Evolutionary conservation across 768 basidiomycete genomes (phyloP), one percentile per base, ranked within the genome.

Genomic region (Naematelia aurantialba): DNA sequence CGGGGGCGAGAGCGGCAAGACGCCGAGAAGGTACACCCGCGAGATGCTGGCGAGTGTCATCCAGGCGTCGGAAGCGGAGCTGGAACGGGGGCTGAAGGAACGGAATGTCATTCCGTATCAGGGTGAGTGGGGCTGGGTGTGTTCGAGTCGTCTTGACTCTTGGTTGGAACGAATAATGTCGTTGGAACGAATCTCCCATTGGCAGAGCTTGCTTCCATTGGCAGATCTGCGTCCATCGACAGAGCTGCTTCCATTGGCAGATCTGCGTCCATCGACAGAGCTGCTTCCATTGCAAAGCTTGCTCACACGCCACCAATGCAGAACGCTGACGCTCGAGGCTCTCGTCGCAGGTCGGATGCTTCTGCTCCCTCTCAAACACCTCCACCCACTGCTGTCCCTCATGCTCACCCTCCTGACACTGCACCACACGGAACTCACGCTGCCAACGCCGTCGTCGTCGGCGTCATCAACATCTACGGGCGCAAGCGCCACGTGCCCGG

Each of bases 1-100:
- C 29, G 83, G 22, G 62, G 62, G n/a, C 63, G 62, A 52, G 58
- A 58, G 31, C 22, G 56, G 29, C 27, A 34, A 30, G 39, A 30
- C 80, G 55, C 66, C 73, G 60, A 67, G 71, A 47, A 63, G 67
- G 25, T 73, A 84, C 66, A 83, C 85, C 0, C 87, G 87, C 62
- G 81, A 83, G 5, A 83, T 86, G 47, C 85, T 88, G 3, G 80
- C 79, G 48, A 74, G 77, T 5, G 82, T 84, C 50, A 82, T 93
- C 4, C 92, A 96, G 69, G 89, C 91, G 2, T 91, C 89, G 72
- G 87, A 91, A 56, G 77, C 68, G 0, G 91, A 96, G 72, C 77
- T 96, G 21, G 80, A 80, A 5, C 74, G 63, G 17, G 89, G 86
- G 1, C 75, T 96, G 27, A 82, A 78, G 52, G 83, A 85, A n/a